phyloP scores from a whole-genome alignment of 2,329 filamentous ascomycete species.

The Ophiostoma sp. region DNA sequence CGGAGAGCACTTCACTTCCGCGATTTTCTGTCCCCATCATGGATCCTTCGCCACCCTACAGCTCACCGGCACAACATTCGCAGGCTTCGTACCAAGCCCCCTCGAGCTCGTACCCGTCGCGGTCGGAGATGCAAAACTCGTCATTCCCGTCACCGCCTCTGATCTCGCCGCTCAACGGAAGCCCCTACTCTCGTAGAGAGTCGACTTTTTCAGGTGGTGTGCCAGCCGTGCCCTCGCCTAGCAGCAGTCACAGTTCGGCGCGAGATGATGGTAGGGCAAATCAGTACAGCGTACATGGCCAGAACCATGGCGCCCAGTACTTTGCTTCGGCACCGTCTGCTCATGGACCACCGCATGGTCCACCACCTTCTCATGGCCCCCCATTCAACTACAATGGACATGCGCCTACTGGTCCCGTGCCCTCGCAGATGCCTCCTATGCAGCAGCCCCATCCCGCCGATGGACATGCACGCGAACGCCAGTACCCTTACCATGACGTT shows the following conservation, averaged over 20 bases:
- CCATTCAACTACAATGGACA: not conserved
- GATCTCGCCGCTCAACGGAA: slow-evolving; percentile 8
- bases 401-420: not conserved
- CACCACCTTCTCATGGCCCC: not conserved
- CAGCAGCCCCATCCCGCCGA: not conserved
- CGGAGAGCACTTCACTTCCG: not conserved
- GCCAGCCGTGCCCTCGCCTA: slow-evolving; percentile 2
- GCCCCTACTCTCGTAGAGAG: slow-evolving; percentile 10
- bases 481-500: not conserved
- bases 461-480: not conserved
- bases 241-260: not conserved
- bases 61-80: not conserved
- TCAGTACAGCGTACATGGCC: not conserved
- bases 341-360: not conserved
- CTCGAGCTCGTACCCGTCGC: not conserved
- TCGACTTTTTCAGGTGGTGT: not conserved
- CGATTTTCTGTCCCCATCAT: not conserved
- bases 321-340: not conserved
- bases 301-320: not conserved
- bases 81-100: not conserved
- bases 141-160: slow-evolving; percentile 14
- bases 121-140: slow-evolving; percentile 6
- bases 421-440: not conserved
- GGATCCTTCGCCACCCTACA: not conserved
- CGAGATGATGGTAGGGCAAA: not conserved